Evolutionary conservation across 495 filamentous ascomycete species (phyloP), one percentile per base, ranked within the genome.

Genomic region (Aspergillus conjunctus): DNA sequence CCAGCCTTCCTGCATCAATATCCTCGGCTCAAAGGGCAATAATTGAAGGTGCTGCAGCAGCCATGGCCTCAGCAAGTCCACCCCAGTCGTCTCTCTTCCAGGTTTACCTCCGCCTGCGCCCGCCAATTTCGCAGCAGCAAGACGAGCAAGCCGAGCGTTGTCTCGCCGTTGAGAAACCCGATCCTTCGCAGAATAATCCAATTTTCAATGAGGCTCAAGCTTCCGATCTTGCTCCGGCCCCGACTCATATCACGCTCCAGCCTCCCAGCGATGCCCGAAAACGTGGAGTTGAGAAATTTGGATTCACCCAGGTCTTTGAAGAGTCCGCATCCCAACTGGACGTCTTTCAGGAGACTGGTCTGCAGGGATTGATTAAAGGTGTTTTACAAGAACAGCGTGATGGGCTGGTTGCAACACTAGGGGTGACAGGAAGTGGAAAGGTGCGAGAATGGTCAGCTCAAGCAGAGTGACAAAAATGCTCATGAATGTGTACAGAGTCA

Each of bases 361-460:
- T 96, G 33, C 79, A 90, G 43, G 81, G 83, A 1, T 68, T 98
- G 12, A 80, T 97, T 2, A 87, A 92, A 59, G 89, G 90, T 1
- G 91, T 95, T 7, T 67, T 97, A 34, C 81, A 84, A 20, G 87
- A 91, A 58, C 90, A 91, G 20, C 85, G 91, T 59, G 94, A 98
- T 83, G 93, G 92, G 17, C 70, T 98, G 65, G 71, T 98, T 45
- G 94, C 94, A 30, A 98, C 94, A 39, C 74, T 98, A 53, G 94
- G 94, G 7, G 94, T 98, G 32, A 97, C 94, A 7, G 95, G 94
- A 17, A 95, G 91, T 61, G 94, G 94, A 67, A 98, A 98, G 86
- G 93, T 96, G 64, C 34, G 81, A 48, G 7, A 18, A 5, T n/a
- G 34, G 18, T 14, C 9, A 39, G 9, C 34, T 22, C 7, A 51